These are phyloP conservation scores for Coelastrella sp. DNA, from an alignment of 139 green algal genomes.

Conservation along the genomic window DNA sequence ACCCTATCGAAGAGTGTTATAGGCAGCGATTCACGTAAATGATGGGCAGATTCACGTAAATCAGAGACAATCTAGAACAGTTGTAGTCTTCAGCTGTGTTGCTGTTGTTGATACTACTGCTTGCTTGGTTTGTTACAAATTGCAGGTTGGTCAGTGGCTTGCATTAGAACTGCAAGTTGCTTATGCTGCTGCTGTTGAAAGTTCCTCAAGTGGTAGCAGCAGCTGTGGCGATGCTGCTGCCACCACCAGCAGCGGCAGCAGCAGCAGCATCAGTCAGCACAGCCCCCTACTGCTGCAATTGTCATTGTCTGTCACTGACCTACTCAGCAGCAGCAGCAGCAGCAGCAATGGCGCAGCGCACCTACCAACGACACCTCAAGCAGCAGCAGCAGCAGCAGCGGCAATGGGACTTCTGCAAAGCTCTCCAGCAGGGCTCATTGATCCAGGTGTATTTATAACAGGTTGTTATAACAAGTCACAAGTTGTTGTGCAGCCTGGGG, in stretches of 20 bases:
- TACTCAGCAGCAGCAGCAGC: neutral
- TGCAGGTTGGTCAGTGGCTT: slow-evolving; percentile 41
- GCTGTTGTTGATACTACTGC: no score
- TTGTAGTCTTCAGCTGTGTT: neutral
- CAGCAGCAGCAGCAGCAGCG: neutral
- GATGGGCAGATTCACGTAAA: no score
- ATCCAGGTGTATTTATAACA: slow-evolving; percentile 16
- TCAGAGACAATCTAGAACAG: neutral
- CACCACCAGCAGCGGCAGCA: slow-evolving; percentile 11
- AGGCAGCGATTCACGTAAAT: no score
- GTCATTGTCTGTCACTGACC: neutral
- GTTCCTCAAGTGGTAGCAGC: slow-evolving; percentile 17
- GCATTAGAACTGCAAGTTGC: neutral
- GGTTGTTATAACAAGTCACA: slow-evolving; percentile 5
- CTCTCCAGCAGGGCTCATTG: neutral
- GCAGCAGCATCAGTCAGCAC: neutral
- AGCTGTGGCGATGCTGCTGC: neutral
- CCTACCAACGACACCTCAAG: neutral
- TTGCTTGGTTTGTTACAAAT: neutral
- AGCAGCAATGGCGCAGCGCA: neutral
- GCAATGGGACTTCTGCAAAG: neutral
- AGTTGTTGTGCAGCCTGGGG: neutral
- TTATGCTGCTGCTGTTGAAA: neutral
- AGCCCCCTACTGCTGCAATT: neutral
- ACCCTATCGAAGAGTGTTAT: no score